These are phyloP conservation scores for Cubamyces sp. DNA, from an alignment of 768 basidiomycete genomes.

Conservation along the genomic window DNA sequence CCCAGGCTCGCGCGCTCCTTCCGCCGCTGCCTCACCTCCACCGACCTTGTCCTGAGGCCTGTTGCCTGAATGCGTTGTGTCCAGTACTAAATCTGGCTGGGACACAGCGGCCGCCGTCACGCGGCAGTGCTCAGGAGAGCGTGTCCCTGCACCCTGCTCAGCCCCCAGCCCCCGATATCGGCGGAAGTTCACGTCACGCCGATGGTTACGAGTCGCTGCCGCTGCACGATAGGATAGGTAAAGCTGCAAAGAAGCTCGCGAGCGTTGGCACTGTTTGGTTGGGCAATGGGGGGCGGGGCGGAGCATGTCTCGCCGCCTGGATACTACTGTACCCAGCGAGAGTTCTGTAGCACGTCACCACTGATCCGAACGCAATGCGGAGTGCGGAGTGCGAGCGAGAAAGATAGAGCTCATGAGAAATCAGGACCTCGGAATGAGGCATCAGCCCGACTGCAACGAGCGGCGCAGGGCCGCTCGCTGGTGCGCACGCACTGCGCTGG, in stretches of 20 bases:
- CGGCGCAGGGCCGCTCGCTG: background rate
- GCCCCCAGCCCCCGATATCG: slow-evolving; percentile 5
- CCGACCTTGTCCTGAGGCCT: no score
- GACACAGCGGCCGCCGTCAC: background rate
- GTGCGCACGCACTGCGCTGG: no score
- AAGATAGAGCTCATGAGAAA: background rate
- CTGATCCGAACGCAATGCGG: background rate
- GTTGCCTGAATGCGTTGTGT: no score
- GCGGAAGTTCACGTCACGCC: background rate
- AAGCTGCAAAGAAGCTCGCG: no score
- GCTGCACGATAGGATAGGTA: no score
- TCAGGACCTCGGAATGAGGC: slow-evolving; percentile 9
- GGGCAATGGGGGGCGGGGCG: no score
- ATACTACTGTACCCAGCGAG: no score
- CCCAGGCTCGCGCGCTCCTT: background rate
- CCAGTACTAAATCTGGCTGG: no score
- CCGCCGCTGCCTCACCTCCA: background rate
- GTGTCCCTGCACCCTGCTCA: background rate
- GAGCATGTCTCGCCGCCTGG: no score
- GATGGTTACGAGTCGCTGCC: background rate
- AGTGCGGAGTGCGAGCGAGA: no score
- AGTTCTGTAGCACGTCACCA: no score
- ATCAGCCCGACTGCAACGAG: background rate
- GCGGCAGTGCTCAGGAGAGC: background rate
- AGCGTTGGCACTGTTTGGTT: no score